Evolutionary conservation across 2,329 filamentous ascomycete species (phyloP).

Genomic region (Claviceps lovelessii): DNA sequence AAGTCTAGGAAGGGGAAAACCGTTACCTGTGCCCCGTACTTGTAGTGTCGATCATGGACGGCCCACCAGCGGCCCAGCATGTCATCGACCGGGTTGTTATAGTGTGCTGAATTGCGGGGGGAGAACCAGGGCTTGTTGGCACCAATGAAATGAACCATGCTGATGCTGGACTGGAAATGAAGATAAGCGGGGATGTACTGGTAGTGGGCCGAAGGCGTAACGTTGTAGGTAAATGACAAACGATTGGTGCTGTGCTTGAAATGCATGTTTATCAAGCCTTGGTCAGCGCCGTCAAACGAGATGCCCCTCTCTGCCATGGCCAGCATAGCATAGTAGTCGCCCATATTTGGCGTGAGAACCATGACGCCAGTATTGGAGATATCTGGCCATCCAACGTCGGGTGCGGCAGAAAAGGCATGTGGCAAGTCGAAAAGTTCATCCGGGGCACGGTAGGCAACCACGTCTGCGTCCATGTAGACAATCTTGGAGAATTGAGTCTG

Average conservation of each 20-base stretch:
- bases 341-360: slow-evolving; percentile 74
- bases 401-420: slow-evolving; percentile 54
- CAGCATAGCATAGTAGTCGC: slow-evolving; percentile 72
- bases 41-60: slow-evolving; percentile 77
- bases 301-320: slow-evolving; percentile 75
- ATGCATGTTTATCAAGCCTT: slow-evolving; percentile 89
- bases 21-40: slow-evolving; percentile 30
- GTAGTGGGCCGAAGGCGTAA: slow-evolving; percentile 90
- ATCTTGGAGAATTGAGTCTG: slow-evolving; percentile 82
- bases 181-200: slow-evolving; percentile 92
- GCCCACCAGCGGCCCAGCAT: slow-evolving; percentile 86
- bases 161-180: slow-evolving; percentile 83
- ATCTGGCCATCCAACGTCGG: slow-evolving; percentile 96
- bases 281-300: slow-evolving; percentile 94
- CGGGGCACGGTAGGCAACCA: slow-evolving; percentile 77
- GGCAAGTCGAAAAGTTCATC: slow-evolving; percentile 73
- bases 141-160: slow-evolving; percentile 89
- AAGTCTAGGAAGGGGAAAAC: slow-evolving; percentile 9
- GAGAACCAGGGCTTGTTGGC: slow-evolving; percentile 75
- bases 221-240: slow-evolving; percentile 91
- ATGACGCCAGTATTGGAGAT: slow-evolving; percentile 97
- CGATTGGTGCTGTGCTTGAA: slow-evolving; percentile 74
- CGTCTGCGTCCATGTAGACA: slow-evolving; percentile 87
- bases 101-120: slow-evolving; percentile 40
- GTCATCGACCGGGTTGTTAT: slow-evolving; percentile 59